Evolutionary conservation across 176 grass and related monocot species (phyloP), one percentile per base, ranked within the genome.

Genomic region (Aechmea fasciata): DNA sequence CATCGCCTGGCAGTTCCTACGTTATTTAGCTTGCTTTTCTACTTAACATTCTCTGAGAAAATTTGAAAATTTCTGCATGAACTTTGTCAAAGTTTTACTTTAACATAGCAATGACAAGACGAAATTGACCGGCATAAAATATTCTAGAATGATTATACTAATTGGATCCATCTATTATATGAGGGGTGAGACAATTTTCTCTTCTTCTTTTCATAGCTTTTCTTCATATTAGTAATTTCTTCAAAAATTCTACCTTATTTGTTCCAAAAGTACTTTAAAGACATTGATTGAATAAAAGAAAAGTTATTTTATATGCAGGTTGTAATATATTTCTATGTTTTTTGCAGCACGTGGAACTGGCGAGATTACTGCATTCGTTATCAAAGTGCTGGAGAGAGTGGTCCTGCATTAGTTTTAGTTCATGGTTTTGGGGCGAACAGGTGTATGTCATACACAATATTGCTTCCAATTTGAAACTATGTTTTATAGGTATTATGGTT

Each of bases 391-490:
- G 93, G 89, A 65, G 79, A 87, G 2, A 69, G 57, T 22, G 93
- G 89, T 22, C 89, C 89, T 75, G 81, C 93, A 28, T 78, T 92
- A 59, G 86, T 97, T 90, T 72, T 97, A 47, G 59, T 97, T 72
- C 89, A 97, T 73, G 93, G 89, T 49, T 97, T 97, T 69, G 86
- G 89, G 24, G 89, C 86, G 49, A 96, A 97, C 86, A 97, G 89
- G 89, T 92, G 66, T 65, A 47, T 41, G 66, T 75, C 76, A 49
- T 77, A 51, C 64, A 73, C 49, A 11, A 51, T 70, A 69, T 13
- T 52, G 11, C 61, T 65, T 19, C 65, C 19, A 25, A 47, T 57
- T 79, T 75, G 69, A 52, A 69, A 66, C n/a, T 66, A 15, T 20
- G 50, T 10, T 69, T 66, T 0, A 22, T 67, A 54, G 24, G 24